A percentile compares a stretch with the other conserved stretches of the same genome.
These are phyloP conservation scores for Calocybe indica DNA, from an alignment of 768 basidiomycete genomes.

Conservation along the genomic window DNA sequence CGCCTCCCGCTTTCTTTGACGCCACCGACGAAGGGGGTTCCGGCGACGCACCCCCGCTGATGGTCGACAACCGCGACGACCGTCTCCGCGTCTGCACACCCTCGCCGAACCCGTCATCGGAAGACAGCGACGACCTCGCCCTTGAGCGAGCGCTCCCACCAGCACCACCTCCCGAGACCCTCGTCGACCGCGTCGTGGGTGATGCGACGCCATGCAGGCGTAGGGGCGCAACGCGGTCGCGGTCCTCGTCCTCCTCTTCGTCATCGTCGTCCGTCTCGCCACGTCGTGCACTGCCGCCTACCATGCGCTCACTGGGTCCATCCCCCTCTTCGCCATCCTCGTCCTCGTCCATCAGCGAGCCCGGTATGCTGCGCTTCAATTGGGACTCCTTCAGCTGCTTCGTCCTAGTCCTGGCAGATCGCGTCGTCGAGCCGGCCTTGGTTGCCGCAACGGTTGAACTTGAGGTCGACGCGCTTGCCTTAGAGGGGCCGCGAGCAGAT, in stretches of 20 bases:
- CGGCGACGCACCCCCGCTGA: conserved; percentile 15
- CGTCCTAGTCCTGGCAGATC: conserved; percentile 3
- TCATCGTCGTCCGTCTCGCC: conserved; percentile 19
- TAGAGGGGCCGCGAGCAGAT: conserved; percentile 7
- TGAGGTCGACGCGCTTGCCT: not conserved
- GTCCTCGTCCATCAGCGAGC: conserved; percentile 18
- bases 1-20: conserved; percentile 8
- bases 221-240: conserved; percentile 8
- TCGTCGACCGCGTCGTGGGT: conserved; percentile 31
- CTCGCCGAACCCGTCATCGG: conserved; percentile 25
- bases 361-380: conserved; percentile 14
- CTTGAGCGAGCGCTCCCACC: conserved; percentile 16
- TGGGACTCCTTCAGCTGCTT: conserved; percentile 6
- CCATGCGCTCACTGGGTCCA: not conserved
- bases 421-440: conserved; percentile 1
- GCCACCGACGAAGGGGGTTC: conserved; percentile 18
- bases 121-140: conserved; percentile 23
- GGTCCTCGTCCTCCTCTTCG: conserved; percentile 15
- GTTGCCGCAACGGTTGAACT: conserved; percentile 4
- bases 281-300: conserved; percentile 1
- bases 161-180: conserved; percentile 18
- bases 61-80: conserved; percentile 35
- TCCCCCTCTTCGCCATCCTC: conserved; percentile 23
- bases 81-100: conserved; percentile 33
- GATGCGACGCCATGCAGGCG: conserved; percentile 28